A percentile compares a stretch with the other conserved stretches of the same genome.
Conservation (phyloP, 2,329 filamentous ascomycete genomes). For the Sphaerostilbella broomeana region DNA sequence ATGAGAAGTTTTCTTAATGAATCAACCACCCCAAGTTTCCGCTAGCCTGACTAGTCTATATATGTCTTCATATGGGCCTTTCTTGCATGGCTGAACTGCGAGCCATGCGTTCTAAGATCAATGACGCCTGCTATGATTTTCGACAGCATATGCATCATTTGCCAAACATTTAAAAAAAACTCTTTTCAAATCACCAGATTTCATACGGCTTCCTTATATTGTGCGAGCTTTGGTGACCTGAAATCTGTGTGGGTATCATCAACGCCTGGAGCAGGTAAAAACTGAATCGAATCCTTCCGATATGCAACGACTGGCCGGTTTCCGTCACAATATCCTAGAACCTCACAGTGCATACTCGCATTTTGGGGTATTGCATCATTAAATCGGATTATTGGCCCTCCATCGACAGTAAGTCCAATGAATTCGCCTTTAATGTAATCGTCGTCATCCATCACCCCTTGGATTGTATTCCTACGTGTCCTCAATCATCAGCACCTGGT, state of each 20-base stretch:
- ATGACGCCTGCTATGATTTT: no score
- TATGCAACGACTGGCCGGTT: slow-evolving; percentile 35
- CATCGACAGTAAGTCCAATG: slow-evolving; percentile 39
- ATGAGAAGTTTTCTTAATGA: no score
- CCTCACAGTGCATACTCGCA: slow-evolving; percentile 26
- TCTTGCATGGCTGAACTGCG: no score
- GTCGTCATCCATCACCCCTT: slow-evolving; percentile 27
- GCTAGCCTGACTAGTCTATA: no score
- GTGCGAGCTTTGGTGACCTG: no score
- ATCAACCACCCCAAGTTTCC: no score
- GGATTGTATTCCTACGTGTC: slow-evolving; percentile 35
- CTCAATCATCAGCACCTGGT: no score
- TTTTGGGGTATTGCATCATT: slow-evolving; percentile 26
- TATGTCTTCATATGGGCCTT: no score
- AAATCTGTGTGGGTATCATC: not conserved
- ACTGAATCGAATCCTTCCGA: slow-evolving; percentile 27
- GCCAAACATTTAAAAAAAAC: no score
- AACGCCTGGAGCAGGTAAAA: not conserved
- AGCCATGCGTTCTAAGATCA: no score
- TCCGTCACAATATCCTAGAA: slow-evolving; percentile 31
- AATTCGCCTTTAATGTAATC: slow-evolving; percentile 30
- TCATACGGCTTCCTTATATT: not conserved
- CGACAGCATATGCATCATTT: no score
- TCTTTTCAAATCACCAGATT: no score
- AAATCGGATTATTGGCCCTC: slow-evolving; percentile 42